Evolutionary conservation across 2,329 filamentous ascomycete genomes (phyloP), one percentile per base, ranked within the genome.

Genomic region (Fusarium robinianum): DNA sequence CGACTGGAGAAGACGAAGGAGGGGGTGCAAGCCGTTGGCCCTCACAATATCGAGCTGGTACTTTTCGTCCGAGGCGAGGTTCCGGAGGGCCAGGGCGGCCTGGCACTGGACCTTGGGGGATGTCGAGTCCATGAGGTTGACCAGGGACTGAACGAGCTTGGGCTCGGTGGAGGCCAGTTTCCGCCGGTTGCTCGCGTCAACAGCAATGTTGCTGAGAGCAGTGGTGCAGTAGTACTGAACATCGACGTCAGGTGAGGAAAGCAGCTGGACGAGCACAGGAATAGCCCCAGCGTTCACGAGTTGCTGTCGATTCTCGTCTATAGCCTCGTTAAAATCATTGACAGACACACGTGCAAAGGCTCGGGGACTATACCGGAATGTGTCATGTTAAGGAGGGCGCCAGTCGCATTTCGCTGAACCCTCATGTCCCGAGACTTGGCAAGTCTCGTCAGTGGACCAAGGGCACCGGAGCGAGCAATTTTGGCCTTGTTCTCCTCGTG

Each of bases 161-260:
- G 88, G 84, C 67, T 99, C 94, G 7, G 88, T 91, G 63, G 95
- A 86, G 19, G 92, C 90, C 40, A 99, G 80, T 67, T 92, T 90
- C 64, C 91, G 90, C 57, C 94, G 81, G 72, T 97, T 97, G 63
- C 84, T 87, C 31, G 87, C 80, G 66, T 99, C 94, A 40, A 99
- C 94, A 6, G 94, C 94, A 60, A 99, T 99, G 69, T 99, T 99
- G 78, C 92, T 97, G 46, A 99, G 81, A 9, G 94, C 94, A 5
- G 94, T 99, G 12, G 94, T 99, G 74, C 94, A 99, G 72, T 99
- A 99, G 72, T 99, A 99, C 72, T 99, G 94, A 21, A 99, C 94
- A 65, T 99, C 94, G 57, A 96, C 91, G 64, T 99, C 94, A 46
- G 86, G 76, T 17, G 94, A 97, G 7, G 89, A 90, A 31, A 99